Evolutionary conservation across 2,329 filamentous ascomycete species (phyloP), one percentile per base, ranked within the genome.

Genomic region (Fusarium avenaceum): DNA sequence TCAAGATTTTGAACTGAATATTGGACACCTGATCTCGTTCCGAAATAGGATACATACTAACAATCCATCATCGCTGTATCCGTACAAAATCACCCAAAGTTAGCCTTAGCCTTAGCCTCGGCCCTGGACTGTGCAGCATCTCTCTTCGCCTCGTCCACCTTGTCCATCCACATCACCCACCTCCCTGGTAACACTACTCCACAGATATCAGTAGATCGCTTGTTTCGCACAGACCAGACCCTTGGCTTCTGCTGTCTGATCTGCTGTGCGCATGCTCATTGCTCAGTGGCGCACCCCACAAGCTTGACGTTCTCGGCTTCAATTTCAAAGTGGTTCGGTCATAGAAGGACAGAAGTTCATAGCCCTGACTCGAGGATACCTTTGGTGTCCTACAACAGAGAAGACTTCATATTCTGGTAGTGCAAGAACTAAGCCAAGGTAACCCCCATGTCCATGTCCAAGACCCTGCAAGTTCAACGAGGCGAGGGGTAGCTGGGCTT

Each of bases 161-260:
- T 48, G 28, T 57, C 49, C 48, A 62, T 42, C 44, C 39, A 46
- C 55, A 52, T 59, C 57, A 20, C 47, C 60, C 65, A 68, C 63
- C 54, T 67, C 58, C 57, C 54, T 67, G 65, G 62, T 60, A 62
- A 52, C 66, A 53, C 63, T 70, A 57, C 68, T 72, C 71, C 71
- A 73, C 64, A 54, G 22, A 28, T 52, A 51, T 44, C 45, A 44
- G 43, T 47, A 65, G 70, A 72, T 73, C 67, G 67, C 62, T 59
- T 49, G 59, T 47, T 50, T 60, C 49, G 67, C 72, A 72, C 70
- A 72, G 65, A 67, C 72, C 70, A 71, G 65, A 67, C 72, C 66
- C 63, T 65, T 58, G 46, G 19, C 43, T 44, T 58, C 45, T 57
- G 47, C 64, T 70, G 42, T 63, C 53, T 52, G 60, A 33, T 55